A percentile compares a stretch with the other conserved stretches of the same genome.
phyloP scores from a whole-genome alignment of 345 rosid species.

The Linum usitatissimum region DNA sequence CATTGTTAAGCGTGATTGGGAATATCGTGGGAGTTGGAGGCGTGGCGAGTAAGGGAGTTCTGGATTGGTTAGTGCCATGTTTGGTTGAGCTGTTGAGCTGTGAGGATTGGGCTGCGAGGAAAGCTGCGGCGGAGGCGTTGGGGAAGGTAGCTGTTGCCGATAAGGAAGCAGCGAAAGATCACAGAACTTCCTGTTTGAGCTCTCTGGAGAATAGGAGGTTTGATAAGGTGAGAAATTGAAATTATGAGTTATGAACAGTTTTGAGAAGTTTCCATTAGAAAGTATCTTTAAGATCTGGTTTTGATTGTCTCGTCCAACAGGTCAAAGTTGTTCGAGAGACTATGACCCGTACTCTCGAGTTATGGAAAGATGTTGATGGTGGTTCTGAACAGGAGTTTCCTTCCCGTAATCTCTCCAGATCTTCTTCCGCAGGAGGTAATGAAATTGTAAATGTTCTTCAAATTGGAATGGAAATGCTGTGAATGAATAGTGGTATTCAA shows the following conservation, averaged over 20 bases:
- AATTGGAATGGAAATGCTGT: not conserved
- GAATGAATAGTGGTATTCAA: not conserved
- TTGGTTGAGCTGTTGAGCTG: conserved; percentile 51
- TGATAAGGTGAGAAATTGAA: conserved; percentile 50
- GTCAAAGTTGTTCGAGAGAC: conserved; percentile 83
- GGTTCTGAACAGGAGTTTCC: conserved; percentile 31
- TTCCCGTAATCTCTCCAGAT: conserved; percentile 28
- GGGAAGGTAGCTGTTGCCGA: conserved; percentile 57
- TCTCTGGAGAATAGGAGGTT: conserved; percentile 57
- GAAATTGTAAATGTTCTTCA: not conserved
- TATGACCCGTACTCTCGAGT: conserved; percentile 59
- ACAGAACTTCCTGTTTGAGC: conserved; percentile 35
- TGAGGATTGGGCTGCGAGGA: conserved; percentile 79
- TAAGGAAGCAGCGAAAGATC: conserved; percentile 43
- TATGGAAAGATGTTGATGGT: conserved; percentile 63
- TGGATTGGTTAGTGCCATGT: conserved; percentile 63
- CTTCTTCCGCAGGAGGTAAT: conserved; percentile 34
- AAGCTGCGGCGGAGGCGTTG: conserved; percentile 78
- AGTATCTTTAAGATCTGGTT: conserved; percentile 3
- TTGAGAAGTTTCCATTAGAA: not conserved
- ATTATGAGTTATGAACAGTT: too few species aligned
- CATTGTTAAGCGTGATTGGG: conserved; percentile 52
- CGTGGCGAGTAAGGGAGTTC: conserved; percentile 35
- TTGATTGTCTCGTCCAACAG: conserved; percentile 26
- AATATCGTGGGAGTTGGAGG: conserved; percentile 51